Evolutionary conservation across 2,329 filamentous ascomycete genomes (phyloP), one percentile per base, ranked within the genome.

Genomic region (Macrophomina pseudophaseolina): DNA sequence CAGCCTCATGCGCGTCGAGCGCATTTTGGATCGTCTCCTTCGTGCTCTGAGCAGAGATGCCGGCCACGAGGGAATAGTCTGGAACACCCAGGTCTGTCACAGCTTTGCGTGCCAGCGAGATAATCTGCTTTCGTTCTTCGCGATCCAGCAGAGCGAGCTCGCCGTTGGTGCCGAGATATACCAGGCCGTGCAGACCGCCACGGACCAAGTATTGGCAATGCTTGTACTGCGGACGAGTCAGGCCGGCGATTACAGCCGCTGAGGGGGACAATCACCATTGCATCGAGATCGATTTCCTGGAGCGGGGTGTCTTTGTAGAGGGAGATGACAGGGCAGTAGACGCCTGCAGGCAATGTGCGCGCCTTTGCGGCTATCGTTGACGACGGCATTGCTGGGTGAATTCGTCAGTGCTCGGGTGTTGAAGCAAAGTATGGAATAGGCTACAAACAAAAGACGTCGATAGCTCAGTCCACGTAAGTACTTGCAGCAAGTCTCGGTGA

Each of bases 261-360:
- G 38, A 7, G 23, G n/a, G 11, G n/a, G 18, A 16, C 2, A 12
- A 5, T 35, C 14, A 62, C 58, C 70, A 82, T 82, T 14, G 82
- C 81, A 51, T 81, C 79, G 54, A 78, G 75, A 68, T 84, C 80
- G 32, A 84, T 75, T 35, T 79, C 73, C 68, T 84, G 82, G 3
- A 72, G 65, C 0, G 76, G 68, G 9, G 77, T 77, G 54, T 77
- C 70, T 64, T 81, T 79, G 73, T 83, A 84, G 2, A 84, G 71
- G 0, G 82, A 83, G 32, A 84, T 75, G 2, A 84, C 81, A 0
- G 83, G 82, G 35, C 80, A 81, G 70, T 82, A 84, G 28, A 84
- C 79, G 14, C 82, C 82, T 0, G 72, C 72, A 0, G 82, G 81
- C 2, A 84, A 46, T 1, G 65, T 49, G 4, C 32, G 52, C 1